A percentile compares a stretch with the other conserved stretches of the same genome.
phyloP scores from a whole-genome alignment of 2,329 filamentous ascomycete species.

The Penicillium sp. region DNA sequence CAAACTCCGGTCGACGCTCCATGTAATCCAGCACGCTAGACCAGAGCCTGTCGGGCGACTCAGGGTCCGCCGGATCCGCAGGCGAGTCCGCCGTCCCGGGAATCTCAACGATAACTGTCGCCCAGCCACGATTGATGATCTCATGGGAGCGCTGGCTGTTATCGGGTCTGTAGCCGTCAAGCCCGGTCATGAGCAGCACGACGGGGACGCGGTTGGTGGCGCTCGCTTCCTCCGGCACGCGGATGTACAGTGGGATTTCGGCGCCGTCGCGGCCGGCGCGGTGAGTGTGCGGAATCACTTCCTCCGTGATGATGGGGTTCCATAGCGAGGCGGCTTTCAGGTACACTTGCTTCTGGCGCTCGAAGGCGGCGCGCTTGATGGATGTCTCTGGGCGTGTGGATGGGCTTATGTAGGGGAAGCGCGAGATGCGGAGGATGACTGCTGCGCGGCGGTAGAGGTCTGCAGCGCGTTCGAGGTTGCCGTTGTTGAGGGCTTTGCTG shows the following conservation, averaged over 20 bases:
- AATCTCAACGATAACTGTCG: slow-evolving; percentile 60
- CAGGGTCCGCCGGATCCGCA: slow-evolving; percentile 59
- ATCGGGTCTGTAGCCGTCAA: slow-evolving; percentile 60
- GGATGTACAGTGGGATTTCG: slow-evolving; percentile 63
- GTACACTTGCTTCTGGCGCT: slow-evolving; percentile 62
- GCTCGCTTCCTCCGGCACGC: slow-evolving; percentile 52
- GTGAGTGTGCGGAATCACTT: slow-evolving; percentile 59
- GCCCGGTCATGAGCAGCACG: slow-evolving; percentile 56
- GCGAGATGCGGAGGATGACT: slow-evolving; percentile 68
- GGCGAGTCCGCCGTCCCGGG: slow-evolving; percentile 67
- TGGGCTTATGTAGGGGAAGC: slow-evolving; percentile 58
- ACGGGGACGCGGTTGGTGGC: slow-evolving; percentile 48
- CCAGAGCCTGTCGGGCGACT: slow-evolving; percentile 60
- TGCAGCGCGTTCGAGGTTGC: slow-evolving; percentile 54
- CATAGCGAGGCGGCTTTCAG: slow-evolving; percentile 56
- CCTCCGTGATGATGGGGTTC: slow-evolving; percentile 59
- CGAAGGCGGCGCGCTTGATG: slow-evolving; percentile 62
- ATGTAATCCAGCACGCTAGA: slow-evolving; percentile 62
- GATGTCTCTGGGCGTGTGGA: slow-evolving; percentile 21
- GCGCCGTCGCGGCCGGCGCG: slow-evolving; percentile 51
- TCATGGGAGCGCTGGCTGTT: slow-evolving; percentile 54
- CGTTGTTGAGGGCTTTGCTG: slow-evolving; percentile 49
- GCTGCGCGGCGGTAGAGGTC: slow-evolving; percentile 68
- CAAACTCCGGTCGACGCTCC: slow-evolving; percentile 49
- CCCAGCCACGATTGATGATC: slow-evolving; percentile 63